Evolutionary conservation across 805 yeast genomes (phyloP).

Genomic region (Clavispora carvajalis): DNA sequence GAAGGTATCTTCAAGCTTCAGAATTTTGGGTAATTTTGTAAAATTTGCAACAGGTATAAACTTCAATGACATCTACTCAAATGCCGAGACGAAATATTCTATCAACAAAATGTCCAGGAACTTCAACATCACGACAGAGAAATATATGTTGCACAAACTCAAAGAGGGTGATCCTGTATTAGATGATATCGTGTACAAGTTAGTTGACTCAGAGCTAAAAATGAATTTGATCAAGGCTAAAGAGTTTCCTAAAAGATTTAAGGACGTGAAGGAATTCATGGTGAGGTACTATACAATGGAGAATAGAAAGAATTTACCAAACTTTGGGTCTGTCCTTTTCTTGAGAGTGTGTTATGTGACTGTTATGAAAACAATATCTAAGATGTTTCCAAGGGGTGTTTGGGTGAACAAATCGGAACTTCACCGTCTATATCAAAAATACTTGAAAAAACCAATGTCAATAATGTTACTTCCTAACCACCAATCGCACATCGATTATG

Average conservation of each 20-base stretch:
- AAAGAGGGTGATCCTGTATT: slow-evolving; percentile 27
- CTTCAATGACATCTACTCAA: slow-evolving; percentile 25
- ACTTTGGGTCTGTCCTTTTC: slow-evolving; percentile 21
- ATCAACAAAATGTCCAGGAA: slow-evolving; percentile 26
- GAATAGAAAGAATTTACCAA: slow-evolving; percentile 34
- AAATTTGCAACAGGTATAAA: slow-evolving; percentile 25
- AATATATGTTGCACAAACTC: slow-evolving; percentile 30
- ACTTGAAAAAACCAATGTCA: slow-evolving; percentile 37
- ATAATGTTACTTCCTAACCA: slow-evolving; percentile 54
- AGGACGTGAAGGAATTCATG: slow-evolving; percentile 35
- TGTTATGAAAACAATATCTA: slow-evolving; percentile 25
- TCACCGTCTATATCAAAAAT: slow-evolving; percentile 23
- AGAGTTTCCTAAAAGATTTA: slow-evolving; percentile 28
- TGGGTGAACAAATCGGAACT: slow-evolving; percentile 33
- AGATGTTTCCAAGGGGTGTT: slow-evolving; percentile 40
- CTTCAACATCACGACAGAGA: slow-evolving; percentile 23
- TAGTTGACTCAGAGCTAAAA: slow-evolving; percentile 33
- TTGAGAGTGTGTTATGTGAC: slow-evolving; percentile 35
- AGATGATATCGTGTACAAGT: slow-evolving; percentile 30
- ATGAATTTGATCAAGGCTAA: slow-evolving; percentile 32
- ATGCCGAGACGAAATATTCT: slow-evolving; percentile 30
- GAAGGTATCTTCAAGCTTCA: slow-evolving; percentile 18
- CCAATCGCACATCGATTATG: slow-evolving; percentile 58
- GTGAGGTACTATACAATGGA: slow-evolving; percentile 30
- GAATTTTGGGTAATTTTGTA: slow-evolving; percentile 27